Evolutionary conservation across 129 eudicot species (phyloP).

Genomic region (Saussurea involucrata): DNA sequence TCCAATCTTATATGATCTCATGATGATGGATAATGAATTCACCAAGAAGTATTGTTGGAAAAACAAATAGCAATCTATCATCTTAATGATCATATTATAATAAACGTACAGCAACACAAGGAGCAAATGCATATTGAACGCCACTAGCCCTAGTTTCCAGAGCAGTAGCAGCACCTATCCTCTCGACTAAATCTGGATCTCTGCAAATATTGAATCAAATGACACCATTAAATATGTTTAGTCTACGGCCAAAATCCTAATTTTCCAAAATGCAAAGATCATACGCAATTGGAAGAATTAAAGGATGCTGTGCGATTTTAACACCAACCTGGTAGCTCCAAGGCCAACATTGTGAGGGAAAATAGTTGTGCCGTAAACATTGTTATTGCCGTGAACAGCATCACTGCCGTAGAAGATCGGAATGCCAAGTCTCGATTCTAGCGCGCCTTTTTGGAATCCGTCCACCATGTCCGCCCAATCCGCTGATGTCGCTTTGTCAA

Average conservation of each 20-base stretch:
- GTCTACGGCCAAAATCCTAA: background rate
- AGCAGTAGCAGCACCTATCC: conserved; percentile 87
- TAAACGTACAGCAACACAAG: conserved; percentile 84
- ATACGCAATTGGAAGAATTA: background rate
- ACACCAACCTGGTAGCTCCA: conserved; percentile 82
- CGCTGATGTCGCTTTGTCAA: conserved; percentile 47
- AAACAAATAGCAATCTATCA: background rate
- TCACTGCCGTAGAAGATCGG: conserved; percentile 82
- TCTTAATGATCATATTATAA: background rate
- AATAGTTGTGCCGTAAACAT: conserved; percentile 74
- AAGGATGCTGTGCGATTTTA: background rate
- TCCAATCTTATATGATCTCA: background rate
- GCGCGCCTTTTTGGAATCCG: conserved; percentile 54
- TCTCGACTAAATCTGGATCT: conserved; percentile 71
- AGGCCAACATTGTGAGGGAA: conserved; percentile 90
- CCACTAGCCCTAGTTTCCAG: conserved; percentile 93
- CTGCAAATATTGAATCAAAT: conserved; percentile 35
- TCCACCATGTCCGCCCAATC: conserved; percentile 92
- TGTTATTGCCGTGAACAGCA: conserved; percentile 91
- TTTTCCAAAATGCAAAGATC: background rate
- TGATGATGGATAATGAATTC: background rate
- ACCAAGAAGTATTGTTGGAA: background rate
- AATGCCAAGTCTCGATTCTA: conserved; percentile 73
- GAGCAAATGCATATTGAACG: conserved; percentile 78
- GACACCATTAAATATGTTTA: background rate